phyloP scores from a whole-genome alignment of 495 filamentous ascomycete genomes.

The Bombardia bombarda region DNA sequence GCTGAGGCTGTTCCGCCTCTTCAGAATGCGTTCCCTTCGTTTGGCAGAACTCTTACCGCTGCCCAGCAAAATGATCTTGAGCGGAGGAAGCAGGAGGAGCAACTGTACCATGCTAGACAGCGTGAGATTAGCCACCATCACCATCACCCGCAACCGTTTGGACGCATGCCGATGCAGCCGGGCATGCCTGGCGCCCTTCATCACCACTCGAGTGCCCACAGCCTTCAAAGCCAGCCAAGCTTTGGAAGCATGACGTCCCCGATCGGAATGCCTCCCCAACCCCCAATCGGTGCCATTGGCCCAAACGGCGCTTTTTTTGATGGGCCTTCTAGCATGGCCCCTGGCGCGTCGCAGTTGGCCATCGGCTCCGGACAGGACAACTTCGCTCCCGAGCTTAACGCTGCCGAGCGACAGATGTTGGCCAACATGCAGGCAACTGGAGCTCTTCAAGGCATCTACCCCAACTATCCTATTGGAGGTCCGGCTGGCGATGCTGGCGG shows the following conservation, averaged over 20 bases:
- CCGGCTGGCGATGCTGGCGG: constrained; percentile 19
- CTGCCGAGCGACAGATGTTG: constrained; percentile 32
- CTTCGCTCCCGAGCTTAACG: constrained; percentile 40
- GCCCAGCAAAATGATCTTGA: constrained; percentile 97
- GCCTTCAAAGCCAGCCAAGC: constrained; percentile 91
- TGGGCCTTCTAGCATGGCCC: constrained; percentile 24
- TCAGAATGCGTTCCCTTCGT: constrained; percentile 87
- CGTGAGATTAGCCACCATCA: constrained; percentile 77
- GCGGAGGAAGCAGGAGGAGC: constrained; percentile 93
- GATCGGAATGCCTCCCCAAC: constrained; percentile 64
- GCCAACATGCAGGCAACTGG: constrained; percentile 28
- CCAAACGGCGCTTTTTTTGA: constrained; percentile 61
- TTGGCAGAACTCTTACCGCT: constrained; percentile 93
- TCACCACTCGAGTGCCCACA: constrained; percentile 90
- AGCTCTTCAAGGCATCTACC: constrained; percentile 25
- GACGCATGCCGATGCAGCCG: constrained; percentile 50
- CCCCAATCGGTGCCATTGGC: constrained; percentile 52
- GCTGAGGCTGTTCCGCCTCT: constrained; percentile 87
- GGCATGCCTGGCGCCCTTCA: constrained; percentile 64
- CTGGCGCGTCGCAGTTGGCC: constrained; percentile 10
- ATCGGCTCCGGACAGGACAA: constrained; percentile 27
- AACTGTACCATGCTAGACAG: constrained; percentile 90
- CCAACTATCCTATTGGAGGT: constrained; percentile 23
- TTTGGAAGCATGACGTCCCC: constrained; percentile 90
- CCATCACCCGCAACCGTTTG: constrained; percentile 63